Evolutionary conservation across 441 rosid species (phyloP), one percentile per base, ranked within the genome.

Genomic region (Adansonia rubrostipa): DNA sequence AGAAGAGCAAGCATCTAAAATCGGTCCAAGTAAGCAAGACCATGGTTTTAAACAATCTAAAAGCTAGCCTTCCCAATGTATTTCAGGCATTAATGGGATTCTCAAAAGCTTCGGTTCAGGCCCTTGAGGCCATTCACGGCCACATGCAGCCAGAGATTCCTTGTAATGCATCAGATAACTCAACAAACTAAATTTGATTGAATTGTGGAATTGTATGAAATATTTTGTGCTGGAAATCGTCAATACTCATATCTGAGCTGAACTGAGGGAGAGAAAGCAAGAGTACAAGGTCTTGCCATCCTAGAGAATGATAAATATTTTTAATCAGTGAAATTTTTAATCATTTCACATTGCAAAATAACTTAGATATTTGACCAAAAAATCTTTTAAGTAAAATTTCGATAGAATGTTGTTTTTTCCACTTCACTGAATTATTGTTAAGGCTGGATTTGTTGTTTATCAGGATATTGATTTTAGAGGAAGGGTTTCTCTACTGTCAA

Each of bases 31-130:
- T 70, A 6, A 91, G 95, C 67, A 85, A 82, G 81, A 86, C 82
- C 77, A 88, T 90, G 95, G 88, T 86, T 71, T 83, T 96, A 60
- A 90, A 73, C 86, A 88, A 90, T 82, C 90, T 96, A 47, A 93
- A 87, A 85, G 84, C 92, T 56, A 84, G 86, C 84, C 97, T 96
- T 62, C 99, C 99, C 53, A 87, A 78, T 73, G 90, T 91, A 48
- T 96, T 96, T 79, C 91, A 86, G 85, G 89, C 89, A 77, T 82
- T 96, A 60, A 84, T 86, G 85, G 91, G 79, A 53, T 91, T 93
- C 77, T 89, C 98, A 0, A 80, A 81, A 47, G 92, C 91, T 73
- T 91, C 82, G 75, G 85, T 88, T 54, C 76, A 68, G 76, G 96
- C 92, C 56, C 85, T 93, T 33, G 92, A 89, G 84, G 89, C 88